Evolutionary conservation across 129 eudicot genomes (phyloP).

Genomic region (Tagetes erecta): DNA sequence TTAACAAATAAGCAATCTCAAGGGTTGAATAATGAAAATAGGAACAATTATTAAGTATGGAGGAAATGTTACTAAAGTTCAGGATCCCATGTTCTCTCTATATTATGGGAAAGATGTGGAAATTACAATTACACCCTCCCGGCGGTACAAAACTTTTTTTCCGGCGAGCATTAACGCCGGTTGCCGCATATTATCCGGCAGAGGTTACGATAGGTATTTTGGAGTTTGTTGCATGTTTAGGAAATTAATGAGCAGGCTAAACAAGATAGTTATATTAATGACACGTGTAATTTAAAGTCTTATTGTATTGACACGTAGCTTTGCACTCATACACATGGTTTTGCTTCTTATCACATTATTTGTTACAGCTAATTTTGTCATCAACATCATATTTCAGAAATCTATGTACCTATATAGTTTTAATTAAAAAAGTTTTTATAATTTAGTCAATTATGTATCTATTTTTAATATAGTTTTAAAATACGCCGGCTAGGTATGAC

Average conservation of each 20-base stretch:
- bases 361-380: slow-evolving; percentile 36
- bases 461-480: background rate
- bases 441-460: background rate
- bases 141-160: background rate
- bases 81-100: slow-evolving; percentile 30
- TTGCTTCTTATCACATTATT: slow-evolving; percentile 41
- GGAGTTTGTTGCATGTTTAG: slow-evolving; percentile 35
- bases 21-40: background rate
- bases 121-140: slow-evolving; percentile 16
- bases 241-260: slow-evolving; percentile 32
- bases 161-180: slow-evolving; percentile 12
- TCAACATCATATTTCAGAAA: slow-evolving; percentile 20
- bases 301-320: slow-evolving; percentile 41
- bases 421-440: background rate
- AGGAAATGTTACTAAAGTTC: slow-evolving; percentile 21
- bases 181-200: slow-evolving; percentile 21
- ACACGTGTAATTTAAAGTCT: slow-evolving; percentile 37
- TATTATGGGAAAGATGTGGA: slow-evolving; percentile 11
- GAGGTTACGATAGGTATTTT: slow-evolving; percentile 27
- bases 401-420: slow-evolving; percentile 2
- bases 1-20: background rate
- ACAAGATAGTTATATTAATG: slow-evolving; percentile 29
- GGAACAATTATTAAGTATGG: background rate
- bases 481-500: too few relatives aligned
- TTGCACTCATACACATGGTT: slow-evolving; percentile 32